Percentiles rank a stretch among this genome's conserved stretches.
Evolutionary conservation across 2,329 filamentous ascomycete species (phyloP).

Genomic region (Diaporthe sp.): DNA sequence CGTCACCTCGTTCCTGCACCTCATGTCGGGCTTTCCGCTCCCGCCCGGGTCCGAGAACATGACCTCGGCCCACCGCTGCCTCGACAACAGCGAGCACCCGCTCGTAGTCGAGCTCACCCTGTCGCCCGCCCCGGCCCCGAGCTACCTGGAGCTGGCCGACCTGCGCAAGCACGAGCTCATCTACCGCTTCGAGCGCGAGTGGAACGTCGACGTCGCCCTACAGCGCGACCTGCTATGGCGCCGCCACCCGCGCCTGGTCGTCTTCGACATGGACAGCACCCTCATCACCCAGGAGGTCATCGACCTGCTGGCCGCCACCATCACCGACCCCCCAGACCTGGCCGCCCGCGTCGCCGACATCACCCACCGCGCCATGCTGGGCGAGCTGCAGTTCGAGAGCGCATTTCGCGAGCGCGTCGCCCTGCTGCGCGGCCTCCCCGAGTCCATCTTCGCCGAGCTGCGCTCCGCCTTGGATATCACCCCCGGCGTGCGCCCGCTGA

Average conservation of each 20-base stretch:
- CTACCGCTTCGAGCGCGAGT: constrained; percentile 87
- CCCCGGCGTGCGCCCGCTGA: constrained; percentile 81
- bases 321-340: constrained; percentile 78
- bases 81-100: constrained; percentile 72
- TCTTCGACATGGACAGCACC: constrained; percentile 99
- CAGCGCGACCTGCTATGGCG: constrained; percentile 82
- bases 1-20: constrained; percentile 75
- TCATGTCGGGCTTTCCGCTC: constrained; percentile 74
- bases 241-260: constrained; percentile 85
- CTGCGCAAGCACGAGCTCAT: constrained; percentile 85
- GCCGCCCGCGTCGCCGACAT: constrained; percentile 88
- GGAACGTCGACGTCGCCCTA: constrained; percentile 88
- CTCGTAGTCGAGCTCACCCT: constrained; percentile 77
- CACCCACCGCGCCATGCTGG: constrained; percentile 94
- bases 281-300: constrained; percentile 98
- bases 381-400: constrained; percentile 91
- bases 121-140: constrained; percentile 70
- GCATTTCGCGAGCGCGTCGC: constrained; percentile 86
- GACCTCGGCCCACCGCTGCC: constrained; percentile 74
- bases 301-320: constrained; percentile 89
- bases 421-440: constrained; percentile 85
- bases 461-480: constrained; percentile 84
- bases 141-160: constrained; percentile 77
- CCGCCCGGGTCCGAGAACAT: constrained; percentile 65
- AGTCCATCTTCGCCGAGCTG: constrained; percentile 83